Base-by-base conservation (phyloP, 73 alveolate species). In the Paramecium sonneborni region DNA sequence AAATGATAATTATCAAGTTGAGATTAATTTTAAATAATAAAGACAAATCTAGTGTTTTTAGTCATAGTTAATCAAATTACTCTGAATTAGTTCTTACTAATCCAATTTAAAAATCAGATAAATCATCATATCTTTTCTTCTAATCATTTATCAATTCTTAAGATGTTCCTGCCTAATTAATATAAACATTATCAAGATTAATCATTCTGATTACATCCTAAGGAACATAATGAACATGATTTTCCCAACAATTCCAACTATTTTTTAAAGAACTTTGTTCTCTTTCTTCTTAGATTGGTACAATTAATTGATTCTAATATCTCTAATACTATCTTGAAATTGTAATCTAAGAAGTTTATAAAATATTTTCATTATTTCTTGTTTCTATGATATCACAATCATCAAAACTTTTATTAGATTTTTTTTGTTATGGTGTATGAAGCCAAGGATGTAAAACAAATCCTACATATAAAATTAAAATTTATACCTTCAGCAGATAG, bases 201-300 rank as follows among this genome's bases (percentile, higher is more conserved):
- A 20, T 62, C 84, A 52, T 52, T 52, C 12, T 15, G 15, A 52
- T 18, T 52, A 52, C 48, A 62, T 62, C 84, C 24, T 62, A 24
- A 62, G 84, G 84, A 6, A 62, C 48, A 62, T 62, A 62, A 62
- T 62, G 84, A 26, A 62, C 84, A 62, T 62, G 84, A 28, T 62
- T 62, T 14, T 62, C 84, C 84, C 84, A 62, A 62, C 18, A 62
- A 62, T 62, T 62, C 84, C 84, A 62, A 62, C 84, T 62, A 32
- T 32, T 62, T 21, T 32, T 26, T 32, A 62, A 62, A 12, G 84
- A 62, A 21, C 28, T 62, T 26, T 62, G 24, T 30, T 62, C 44
- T 20, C 84, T 62, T 26, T 62, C 84, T 26, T 62, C 84, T 62
- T 62, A 32, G 43, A 62, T 62, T 11, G 84, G 44, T 26, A 32